phyloP scores from a whole-genome alignment of 2,329 filamentous ascomycete genomes.

The Fusarium piperis region DNA sequence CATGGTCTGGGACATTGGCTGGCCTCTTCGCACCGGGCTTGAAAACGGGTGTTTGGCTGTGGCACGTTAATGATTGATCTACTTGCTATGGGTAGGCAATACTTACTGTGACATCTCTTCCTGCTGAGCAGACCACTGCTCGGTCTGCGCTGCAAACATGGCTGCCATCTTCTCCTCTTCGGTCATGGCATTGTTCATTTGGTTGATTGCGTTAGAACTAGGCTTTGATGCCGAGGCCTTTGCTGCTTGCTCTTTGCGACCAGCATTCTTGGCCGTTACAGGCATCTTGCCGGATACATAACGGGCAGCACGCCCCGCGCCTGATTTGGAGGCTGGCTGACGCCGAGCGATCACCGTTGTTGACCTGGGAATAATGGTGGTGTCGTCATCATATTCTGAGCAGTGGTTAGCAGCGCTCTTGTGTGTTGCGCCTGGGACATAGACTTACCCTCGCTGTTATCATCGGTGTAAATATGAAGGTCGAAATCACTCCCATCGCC shows the following conservation, averaged over 20 bases:
- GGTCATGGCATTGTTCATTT: constrained; percentile 82
- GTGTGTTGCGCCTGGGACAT: neutral
- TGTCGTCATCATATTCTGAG: constrained; percentile 96
- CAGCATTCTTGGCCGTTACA: constrained; percentile 82
- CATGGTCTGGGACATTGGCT: constrained; percentile 86
- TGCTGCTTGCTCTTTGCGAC: constrained; percentile 70
- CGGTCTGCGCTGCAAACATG: constrained; percentile 88
- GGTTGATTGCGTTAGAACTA: constrained; percentile 65
- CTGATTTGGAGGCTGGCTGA: constrained; percentile 83
- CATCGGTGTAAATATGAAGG: constrained; percentile 91
- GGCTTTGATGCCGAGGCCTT: constrained; percentile 68
- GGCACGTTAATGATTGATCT: constrained; percentile 45
- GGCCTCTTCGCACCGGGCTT: constrained; percentile 72
- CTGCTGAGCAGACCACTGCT: constrained; percentile 93
- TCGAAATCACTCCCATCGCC: constrained; percentile 98
- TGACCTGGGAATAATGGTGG: constrained; percentile 93
- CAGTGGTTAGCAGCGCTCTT: constrained; percentile 41
- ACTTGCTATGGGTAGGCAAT: constrained; percentile 5
- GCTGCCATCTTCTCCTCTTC: constrained; percentile 95
- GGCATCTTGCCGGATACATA: constrained; percentile 98
- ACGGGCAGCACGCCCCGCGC: constrained; percentile 88
- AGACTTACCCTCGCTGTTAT: constrained; percentile 84
- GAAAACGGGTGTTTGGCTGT: constrained; percentile 69
- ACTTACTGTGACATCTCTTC: constrained; percentile 87
- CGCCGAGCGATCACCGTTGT: constrained; percentile 92